phyloP scores from a whole-genome alignment of 225 moss, liverwort and hornwort species.

The Lunularia cruciata region DNA sequence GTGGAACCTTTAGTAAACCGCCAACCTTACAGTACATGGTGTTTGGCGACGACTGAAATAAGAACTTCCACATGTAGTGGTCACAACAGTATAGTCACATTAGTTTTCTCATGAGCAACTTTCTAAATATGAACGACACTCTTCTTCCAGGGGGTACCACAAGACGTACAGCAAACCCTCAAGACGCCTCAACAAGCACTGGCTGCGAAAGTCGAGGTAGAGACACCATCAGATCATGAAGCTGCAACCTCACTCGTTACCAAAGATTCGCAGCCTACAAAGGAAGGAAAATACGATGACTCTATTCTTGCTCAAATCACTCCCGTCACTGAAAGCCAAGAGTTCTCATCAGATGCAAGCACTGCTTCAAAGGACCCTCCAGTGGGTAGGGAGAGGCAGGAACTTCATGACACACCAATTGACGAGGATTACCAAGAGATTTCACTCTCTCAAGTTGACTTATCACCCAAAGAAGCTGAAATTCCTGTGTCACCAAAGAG shows the following conservation, averaged over 20 bases:
- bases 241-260: too few relatives aligned
- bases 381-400: neutral
- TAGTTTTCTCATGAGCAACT: too few relatives aligned
- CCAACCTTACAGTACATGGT: too few relatives aligned
- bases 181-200: neutral
- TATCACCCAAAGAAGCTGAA: neutral
- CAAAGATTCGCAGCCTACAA: neutral
- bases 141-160: constrained; percentile 6
- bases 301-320: neutral
- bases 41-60: too few relatives aligned
- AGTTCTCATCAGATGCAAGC: too few relatives aligned
- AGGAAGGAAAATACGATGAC: neutral
- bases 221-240: neutral
- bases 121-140: neutral
- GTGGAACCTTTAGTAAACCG: too few relatives aligned
- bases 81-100: too few relatives aligned
- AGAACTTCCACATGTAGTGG: too few relatives aligned
- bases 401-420: neutral
- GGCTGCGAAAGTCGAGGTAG: neutral
- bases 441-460: neutral
- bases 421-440: constrained; percentile 1
- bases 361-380: too few relatives aligned
- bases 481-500: too few relatives aligned
- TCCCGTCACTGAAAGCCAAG: too few relatives aligned
- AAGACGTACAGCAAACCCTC: neutral